phyloP scores from a whole-genome alignment of 805 yeast genomes.

The Metschnikowia arizonensis region DNA sequence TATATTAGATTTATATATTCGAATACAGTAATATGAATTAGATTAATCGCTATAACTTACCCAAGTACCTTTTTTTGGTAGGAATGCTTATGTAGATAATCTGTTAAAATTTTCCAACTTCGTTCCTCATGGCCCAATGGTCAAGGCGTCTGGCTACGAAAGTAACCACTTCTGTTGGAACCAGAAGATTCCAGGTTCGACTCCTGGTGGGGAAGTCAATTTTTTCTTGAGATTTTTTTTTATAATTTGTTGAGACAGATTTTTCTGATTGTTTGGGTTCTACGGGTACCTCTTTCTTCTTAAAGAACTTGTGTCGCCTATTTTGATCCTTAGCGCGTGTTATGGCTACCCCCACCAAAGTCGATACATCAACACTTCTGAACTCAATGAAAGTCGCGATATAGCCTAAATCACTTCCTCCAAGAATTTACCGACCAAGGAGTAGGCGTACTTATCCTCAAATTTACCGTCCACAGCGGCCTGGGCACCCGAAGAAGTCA shows the following conservation, averaged over 20 bases:
- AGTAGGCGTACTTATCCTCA: slow-evolving; percentile 18
- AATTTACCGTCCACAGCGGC: slow-evolving; percentile 27
- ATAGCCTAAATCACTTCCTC: slow-evolving; percentile 9
- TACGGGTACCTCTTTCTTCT: background rate
- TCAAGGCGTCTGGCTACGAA: slow-evolving; percentile 74
- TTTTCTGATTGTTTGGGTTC: background rate
- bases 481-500: slow-evolving; percentile 19
- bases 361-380: background rate
- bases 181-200: slow-evolving; percentile 55
- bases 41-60: too few species aligned
- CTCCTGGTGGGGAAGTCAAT: slow-evolving; percentile 50
- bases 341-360: too few species aligned
- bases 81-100: too few species aligned
- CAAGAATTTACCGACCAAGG: slow-evolving; percentile 18
- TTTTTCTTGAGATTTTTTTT: slow-evolving; percentile 21
- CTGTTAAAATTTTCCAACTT: slow-evolving; percentile 23
- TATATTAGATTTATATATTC: too few species aligned
- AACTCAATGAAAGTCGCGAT: background rate
- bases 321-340: background rate
- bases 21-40: too few species aligned
- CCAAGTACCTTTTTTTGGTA: too few species aligned
- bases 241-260: background rate
- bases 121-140: slow-evolving; percentile 75
- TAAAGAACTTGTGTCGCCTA: background rate
- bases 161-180: slow-evolving; percentile 45